Conservation (phyloP, 2,329 filamentous ascomycete species). For the Fusarium mangiferae region DNA sequence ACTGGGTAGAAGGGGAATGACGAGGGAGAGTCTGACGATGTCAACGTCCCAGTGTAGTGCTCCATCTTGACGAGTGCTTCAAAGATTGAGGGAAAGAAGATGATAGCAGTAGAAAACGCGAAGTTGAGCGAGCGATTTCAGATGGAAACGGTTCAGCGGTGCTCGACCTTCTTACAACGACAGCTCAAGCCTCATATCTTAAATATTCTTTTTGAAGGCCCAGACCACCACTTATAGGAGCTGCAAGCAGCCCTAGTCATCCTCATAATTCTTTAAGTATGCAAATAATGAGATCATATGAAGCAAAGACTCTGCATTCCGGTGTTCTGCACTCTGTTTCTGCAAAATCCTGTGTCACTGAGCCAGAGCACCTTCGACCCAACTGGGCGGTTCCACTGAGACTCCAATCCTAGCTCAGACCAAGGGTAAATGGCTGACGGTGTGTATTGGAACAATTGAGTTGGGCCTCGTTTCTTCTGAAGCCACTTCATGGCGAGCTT, state of each 20-base stretch:
- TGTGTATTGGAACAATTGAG: neutral
- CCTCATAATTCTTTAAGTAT: neutral
- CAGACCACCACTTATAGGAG: neutral
- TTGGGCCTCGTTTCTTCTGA: neutral
- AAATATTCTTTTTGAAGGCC: neutral
- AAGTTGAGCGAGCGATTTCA: fast-evolving
- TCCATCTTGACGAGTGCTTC: fast-evolving
- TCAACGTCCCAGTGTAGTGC: neutral
- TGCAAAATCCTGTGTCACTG: neutral
- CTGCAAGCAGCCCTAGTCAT: neutral
- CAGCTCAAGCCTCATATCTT: neutral
- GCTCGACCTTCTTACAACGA: too few species aligned
- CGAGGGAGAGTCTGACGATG: neutral
- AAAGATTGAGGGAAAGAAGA: neutral
- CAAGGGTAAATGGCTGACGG: neutral
- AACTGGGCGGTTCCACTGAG: neutral
- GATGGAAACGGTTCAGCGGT: neutral
- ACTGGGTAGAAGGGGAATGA: neutral
- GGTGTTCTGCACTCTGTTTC: too few species aligned
- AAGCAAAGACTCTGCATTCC: fast-evolving
- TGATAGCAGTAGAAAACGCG: fast-evolving
- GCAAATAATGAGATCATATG: fast-evolving
- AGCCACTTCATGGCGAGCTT: fast-evolving
- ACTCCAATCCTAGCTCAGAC: fast-evolving
- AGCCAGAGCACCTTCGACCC: neutral